Evolutionary conservation across 495 filamentous ascomycete genomes (phyloP), one percentile per base, ranked within the genome.

Genomic region (Cryomyces minteri): DNA sequence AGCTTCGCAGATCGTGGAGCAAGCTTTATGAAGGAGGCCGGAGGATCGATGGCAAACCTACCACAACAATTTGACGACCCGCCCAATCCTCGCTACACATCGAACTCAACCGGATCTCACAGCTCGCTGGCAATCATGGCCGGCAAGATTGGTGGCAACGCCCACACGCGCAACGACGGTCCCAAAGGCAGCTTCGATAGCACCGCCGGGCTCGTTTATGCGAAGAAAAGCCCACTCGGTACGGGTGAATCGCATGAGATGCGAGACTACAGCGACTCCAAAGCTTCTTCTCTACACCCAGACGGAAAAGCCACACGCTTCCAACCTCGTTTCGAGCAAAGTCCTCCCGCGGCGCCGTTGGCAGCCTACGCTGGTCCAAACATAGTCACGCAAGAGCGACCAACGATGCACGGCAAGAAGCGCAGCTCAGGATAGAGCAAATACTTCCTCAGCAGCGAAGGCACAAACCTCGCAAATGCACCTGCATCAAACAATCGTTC

Each of bases 1-100:
- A 77, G 74, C 58, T 80, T 80, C 59, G 70, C 71, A 32, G 77
- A 82, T 58, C 69, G 67, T 37, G 77, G 76, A 10, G 72, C 65
- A 60, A 76, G 71, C 33, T 67, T 67, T 50, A 72, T 70, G 68
- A 62, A 60, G 39, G 66, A 67, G 51, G 66, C 66, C 25, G 68
- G 60, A 14, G 65, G 64, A 11, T 60, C 64, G 7, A 63, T 63
- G 38, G 67, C 65, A 6, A 58, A 52, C 51, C 18, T 25, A 25
- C 18, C 18, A 25, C 62, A 25, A 25, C 18, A 25, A 25, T 25
- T 25, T 25, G 18, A 25, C 18, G 1, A 25, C 18, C 18, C 18
- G 18, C 18, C 18, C 18, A 25, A 25, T 25, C 18, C 18, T 25
- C 9, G 52, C 52, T 64, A 51, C 67, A 62, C 56, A 65, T 61